These are phyloP conservation scores for Hyphopichia pseudoburtonii DNA, from an alignment of 1,139 yeast species.

Conservation along the genomic window DNA sequence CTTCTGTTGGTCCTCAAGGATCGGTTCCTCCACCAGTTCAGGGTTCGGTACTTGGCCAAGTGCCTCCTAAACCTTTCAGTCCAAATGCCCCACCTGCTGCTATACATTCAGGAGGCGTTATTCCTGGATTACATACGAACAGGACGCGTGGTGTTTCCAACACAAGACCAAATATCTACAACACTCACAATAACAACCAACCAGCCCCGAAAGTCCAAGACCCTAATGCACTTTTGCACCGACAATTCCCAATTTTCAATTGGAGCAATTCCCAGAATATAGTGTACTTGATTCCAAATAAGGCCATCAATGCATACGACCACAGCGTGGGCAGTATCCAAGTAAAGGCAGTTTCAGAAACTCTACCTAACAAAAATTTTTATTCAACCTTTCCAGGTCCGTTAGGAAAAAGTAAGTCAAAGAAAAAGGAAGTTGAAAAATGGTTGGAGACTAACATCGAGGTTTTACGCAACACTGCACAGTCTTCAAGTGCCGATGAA, in stretches of 20 bases:
- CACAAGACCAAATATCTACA: conserved; percentile 26
- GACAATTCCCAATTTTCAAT: conserved; percentile 78
- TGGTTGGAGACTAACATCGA: conserved; percentile 47
- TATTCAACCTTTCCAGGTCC: conserved; percentile 61
- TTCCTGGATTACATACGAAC: conserved; percentile 10
- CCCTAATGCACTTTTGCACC: conserved; percentile 38
- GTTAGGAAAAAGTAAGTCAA: conserved; percentile 51
- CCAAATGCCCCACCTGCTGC: conserved; percentile 9
- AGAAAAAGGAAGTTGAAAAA: conserved; percentile 62
- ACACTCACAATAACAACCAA: conserved; percentile 13
- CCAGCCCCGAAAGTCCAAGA: conserved; percentile 24
- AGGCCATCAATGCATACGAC: conserved; percentile 12
- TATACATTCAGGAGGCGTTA: background rate
- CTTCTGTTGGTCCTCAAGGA: background rate
- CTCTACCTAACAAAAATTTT: conserved; percentile 20
- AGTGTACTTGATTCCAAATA: conserved; percentile 29
- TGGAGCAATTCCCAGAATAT: conserved; percentile 55
- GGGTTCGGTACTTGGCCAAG: conserved; percentile 5
- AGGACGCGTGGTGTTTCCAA: conserved; percentile 31
- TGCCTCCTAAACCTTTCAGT: conserved; percentile 5
- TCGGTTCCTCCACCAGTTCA: conserved; percentile 3
- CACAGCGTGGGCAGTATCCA: conserved; percentile 14
- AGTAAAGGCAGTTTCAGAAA: conserved; percentile 16
- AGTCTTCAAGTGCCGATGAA: conserved; percentile 19
- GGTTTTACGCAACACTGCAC: conserved; percentile 7